Evolutionary conservation across 2,329 filamentous ascomycete genomes (phyloP).

Genomic region (Colletotrichum limetticola): DNA sequence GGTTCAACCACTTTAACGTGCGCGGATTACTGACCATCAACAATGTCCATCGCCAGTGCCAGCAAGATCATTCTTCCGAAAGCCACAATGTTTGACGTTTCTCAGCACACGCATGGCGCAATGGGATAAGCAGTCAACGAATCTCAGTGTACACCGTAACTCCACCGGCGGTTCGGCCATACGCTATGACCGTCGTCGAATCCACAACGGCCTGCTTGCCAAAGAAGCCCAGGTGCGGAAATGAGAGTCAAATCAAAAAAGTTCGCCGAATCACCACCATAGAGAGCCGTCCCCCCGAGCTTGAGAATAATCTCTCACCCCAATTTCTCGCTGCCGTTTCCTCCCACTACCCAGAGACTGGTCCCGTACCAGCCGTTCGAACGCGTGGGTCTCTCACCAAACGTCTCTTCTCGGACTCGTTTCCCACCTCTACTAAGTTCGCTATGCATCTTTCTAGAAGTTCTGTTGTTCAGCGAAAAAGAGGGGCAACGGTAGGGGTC

Average conservation of each 20-base stretch:
- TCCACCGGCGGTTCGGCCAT: neutral
- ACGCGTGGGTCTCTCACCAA: slow-evolving; percentile 3
- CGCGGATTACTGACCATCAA: neutral
- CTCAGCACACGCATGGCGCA: too few species aligned
- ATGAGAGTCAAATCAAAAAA: neutral
- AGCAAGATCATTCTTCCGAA: neutral
- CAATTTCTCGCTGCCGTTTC: neutral
- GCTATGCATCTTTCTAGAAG: neutral
- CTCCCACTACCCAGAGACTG: slow-evolving; percentile 1
- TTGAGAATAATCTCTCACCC: neutral
- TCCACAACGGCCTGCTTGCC: slow-evolving; percentile 3
- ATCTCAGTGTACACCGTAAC: neutral
- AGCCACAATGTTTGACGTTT: neutral
- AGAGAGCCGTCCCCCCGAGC: neutral
- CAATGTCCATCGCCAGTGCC: neutral
- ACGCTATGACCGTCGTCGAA: neutral
- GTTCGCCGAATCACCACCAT: neutral
- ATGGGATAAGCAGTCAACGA: too few species aligned
- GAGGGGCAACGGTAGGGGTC: neutral
- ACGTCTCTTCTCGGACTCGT: neutral
- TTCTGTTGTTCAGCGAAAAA: neutral
- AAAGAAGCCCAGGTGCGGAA: neutral
- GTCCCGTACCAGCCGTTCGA: neutral
- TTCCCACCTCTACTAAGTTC: neutral
- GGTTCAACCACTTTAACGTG: neutral